Evolutionary conservation across 306 rosid species (phyloP), one percentile per base, ranked within the genome.

Genomic region (Acacia confusa): DNA sequence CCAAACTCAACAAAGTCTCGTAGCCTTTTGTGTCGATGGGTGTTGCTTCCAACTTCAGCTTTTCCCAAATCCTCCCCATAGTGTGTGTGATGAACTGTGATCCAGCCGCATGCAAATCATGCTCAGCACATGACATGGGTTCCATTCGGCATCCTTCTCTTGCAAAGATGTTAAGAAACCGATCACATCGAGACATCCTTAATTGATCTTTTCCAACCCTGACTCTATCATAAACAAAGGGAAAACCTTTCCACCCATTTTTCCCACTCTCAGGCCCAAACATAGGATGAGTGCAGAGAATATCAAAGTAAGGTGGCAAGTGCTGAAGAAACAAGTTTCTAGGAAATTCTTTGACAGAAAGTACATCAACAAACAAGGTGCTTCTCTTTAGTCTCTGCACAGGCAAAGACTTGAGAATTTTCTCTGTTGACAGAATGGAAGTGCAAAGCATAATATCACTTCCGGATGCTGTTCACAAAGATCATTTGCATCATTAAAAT

Each of bases 221-320:
- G 40, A 63, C 68, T 13, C 9, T 63, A 28, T 63, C 68, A 63
- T 27, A 63, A 14, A 63, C 68, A 63, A 63, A 63, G 20, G 68
- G 68, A 27, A 63, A 40, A 4, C 40, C 68, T 27, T 63, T 28
- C 68, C 68, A 63, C 38, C 68, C 68, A 63, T 63, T 14, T 63
- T 63, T 63, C 15, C 38, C 68, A 63, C 38, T 63, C 20, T 63
- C 38, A 28, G 68, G 68, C 67, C 98, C 98, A 78, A 94, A 94
- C 98, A 94, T 94, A 36, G 98, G 98, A 81, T 94, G 98, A 0
- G 97, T 90, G 79, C 98, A 94, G 48, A 94, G 95, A 77, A 94
- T 74, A 76, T 94, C 97, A 80, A 90, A 94, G 27, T 89, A 52
- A 43, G 74, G 85, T 7, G 94, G 97, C 81, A 94, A 84, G 70